Evolutionary conservation across 805 yeast genomes (phyloP), one percentile per base, ranked within the genome.

Genomic region (Candida ortonii): DNA sequence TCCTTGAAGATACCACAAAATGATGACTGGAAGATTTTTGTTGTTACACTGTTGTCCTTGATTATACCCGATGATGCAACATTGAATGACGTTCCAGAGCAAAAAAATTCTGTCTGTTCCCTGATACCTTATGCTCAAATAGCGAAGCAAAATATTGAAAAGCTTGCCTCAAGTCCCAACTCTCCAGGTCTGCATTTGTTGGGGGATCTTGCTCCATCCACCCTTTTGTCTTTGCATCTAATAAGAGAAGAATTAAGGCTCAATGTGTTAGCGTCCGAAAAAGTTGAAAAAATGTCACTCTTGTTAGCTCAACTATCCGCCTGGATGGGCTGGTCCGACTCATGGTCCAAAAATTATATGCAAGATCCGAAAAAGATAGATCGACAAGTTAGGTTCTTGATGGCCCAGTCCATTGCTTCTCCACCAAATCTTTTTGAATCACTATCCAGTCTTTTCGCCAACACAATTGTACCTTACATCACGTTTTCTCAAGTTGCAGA

Each of bases 261-360:
- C 19, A 78, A 83, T 47, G 59, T 74, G 2, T 58, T 76, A 16
- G 63, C 69, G 5, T 36, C 50, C 3, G 35, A 47, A 0, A 54
- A 62, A 7, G 59, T 68, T 9, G 46, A 61, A 3, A 58, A 59
- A 20, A 47, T 89, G 18, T 77, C 82, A 0, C 16, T 61, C 1
- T 55, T 88, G 15, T 55, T 88, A n/a, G 64, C 79, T 0, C 82
- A 80, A 44, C 52, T 84, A 10, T 70, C 81, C 0, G 46, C 65
- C 9, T 76, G 85, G 79, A 73, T 81, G 76, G 78, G 84, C 5
- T 84, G 95, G 95, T 73, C 80, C 8, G 76, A 67, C 1, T 38
- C 48, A 0, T 84, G 95, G 96, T 53, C 61, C 15, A 47, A 57
- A 1, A 78, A 76, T 46, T 86, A 88, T 52, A 61, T 57, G 45